phyloP scores from a whole-genome alignment of 2,329 filamentous ascomycete genomes.

The Fusarium humuli region DNA sequence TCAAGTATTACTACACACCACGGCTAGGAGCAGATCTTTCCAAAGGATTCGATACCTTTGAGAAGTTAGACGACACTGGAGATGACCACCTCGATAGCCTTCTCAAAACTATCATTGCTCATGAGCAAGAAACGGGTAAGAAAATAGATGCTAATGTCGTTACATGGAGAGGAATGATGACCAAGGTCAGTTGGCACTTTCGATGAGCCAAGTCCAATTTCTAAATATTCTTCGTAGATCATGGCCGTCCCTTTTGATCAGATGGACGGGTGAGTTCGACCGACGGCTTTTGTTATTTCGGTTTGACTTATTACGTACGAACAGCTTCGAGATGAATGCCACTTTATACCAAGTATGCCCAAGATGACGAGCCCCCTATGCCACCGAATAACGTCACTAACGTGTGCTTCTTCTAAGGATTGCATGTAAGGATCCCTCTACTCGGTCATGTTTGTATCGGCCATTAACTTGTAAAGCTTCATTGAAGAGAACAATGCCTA shows the following conservation, averaged over 20 bases:
- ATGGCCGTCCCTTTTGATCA: slow-evolving; percentile 86
- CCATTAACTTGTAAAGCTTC: slow-evolving; percentile 68
- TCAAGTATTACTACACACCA: slow-evolving; percentile 90
- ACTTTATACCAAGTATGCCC: slow-evolving; percentile 85
- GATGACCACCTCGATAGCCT: slow-evolving; percentile 91
- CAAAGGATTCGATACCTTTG: slow-evolving; percentile 83
- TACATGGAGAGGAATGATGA: slow-evolving; percentile 99
- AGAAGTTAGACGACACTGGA: slow-evolving; percentile 81
- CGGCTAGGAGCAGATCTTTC: slow-evolving; percentile 78
- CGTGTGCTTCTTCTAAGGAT: slow-evolving; percentile 53
- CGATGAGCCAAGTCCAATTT: background rate
- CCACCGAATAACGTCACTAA: slow-evolving; percentile 11
- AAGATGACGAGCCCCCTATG: slow-evolving; percentile 19
- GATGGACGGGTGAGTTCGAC: slow-evolving; percentile 73
- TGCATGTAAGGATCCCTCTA: slow-evolving; percentile 60
- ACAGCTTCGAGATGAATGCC: slow-evolving; percentile 94
- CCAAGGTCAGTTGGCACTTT: slow-evolving; percentile 72
- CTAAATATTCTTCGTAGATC: slow-evolving; percentile 69
- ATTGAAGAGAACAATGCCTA: slow-evolving; percentile 90
- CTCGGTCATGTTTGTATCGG: background rate
- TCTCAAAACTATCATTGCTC: slow-evolving; percentile 77
- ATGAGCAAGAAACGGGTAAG: slow-evolving; percentile 76
- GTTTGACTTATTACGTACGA: slow-evolving; percentile 32
- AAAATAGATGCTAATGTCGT: slow-evolving; percentile 82
- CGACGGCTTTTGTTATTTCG: background rate